Evolutionary conservation across 2,329 filamentous ascomycete genomes (phyloP), one percentile per base, ranked within the genome.

Genomic region (Penicillium janthinellum): DNA sequence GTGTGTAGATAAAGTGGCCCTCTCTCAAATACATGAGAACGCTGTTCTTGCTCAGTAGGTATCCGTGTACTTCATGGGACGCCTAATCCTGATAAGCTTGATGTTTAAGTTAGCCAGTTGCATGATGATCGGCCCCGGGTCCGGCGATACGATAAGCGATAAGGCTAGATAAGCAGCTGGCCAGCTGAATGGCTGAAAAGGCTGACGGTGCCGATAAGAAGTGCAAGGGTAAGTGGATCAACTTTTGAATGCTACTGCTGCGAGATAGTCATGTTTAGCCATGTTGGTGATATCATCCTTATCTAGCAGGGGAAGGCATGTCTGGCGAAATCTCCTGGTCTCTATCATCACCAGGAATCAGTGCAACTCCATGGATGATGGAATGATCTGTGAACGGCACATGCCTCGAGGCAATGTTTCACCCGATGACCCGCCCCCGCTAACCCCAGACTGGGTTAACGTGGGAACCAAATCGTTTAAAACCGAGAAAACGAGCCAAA

Each of bases 381-480:
- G 44, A 15, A 28, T 35, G n/a, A n/a, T 6, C n/a, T 6, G 28
- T 31, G 47, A 49, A 49, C 47, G n/a, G 44, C 44, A 47, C 22
- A 47, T 47, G 44, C 44, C 14, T 20, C 8, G 12, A 4, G 15
- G 44, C 5, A 47, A 47, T 31, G 42, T 45, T 45, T 47, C 25
- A 42, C 39, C 44, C 44, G 44, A 31, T 10, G n/a, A 14, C 44
- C 44, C 22, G 25, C 44, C 47, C 47, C 47, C 47, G 31, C 47
- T 49, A 49, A 49, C 47, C 47, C 47, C 47, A 49, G 47, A 49
- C 47, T 14, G 47, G 47, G 10, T 35, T 34, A 49, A 49, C 31
- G 44, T 47, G 44, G 44, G 44, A 31, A 47, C 25, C 25, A 10
- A 47, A 31, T n/a, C 25, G 31, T 31, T 10, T n/a, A 31, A 47